A percentile compares a stretch with the other conserved stretches of the same genome.
Evolutionary conservation across 805 yeast species (phyloP).

Genomic region (Metschnikowia similis): DNA sequence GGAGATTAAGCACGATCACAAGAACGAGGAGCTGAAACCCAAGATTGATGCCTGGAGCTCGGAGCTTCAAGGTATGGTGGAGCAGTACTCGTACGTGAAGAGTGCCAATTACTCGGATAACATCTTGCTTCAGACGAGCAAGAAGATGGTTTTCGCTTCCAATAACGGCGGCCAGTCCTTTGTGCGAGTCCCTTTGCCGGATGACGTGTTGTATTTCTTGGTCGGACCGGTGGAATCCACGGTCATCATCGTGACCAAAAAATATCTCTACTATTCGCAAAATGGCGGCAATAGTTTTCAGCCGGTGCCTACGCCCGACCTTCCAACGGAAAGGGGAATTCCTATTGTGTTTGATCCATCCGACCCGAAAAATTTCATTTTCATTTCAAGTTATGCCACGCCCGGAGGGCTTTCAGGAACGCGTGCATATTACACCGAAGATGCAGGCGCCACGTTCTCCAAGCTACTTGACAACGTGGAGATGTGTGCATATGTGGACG

Average conservation of each 20-base stretch:
- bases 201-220: slow-evolving; percentile 49
- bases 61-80: slow-evolving; percentile 49
- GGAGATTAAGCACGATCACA: slow-evolving; percentile 9
- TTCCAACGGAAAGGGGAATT: slow-evolving; percentile 25
- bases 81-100: slow-evolving; percentile 50
- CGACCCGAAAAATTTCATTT: slow-evolving; percentile 56
- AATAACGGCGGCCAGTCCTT: slow-evolving; percentile 63
- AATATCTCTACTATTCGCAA: slow-evolving; percentile 51
- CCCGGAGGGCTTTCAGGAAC: slow-evolving; percentile 15
- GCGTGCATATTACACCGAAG: slow-evolving; percentile 54
- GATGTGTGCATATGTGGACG: slow-evolving; percentile 66
- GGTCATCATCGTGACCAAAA: slow-evolving; percentile 50
- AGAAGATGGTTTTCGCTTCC: slow-evolving; percentile 56
- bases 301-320: slow-evolving; percentile 41
- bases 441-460: slow-evolving; percentile 64
- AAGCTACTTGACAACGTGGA: slow-evolving; percentile 49
- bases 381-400: slow-evolving; percentile 58
- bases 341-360: slow-evolving; percentile 61
- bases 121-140: slow-evolving; percentile 54
- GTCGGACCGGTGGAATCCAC: slow-evolving; percentile 59
- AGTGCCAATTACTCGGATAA: slow-evolving; percentile 27
- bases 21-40: background rate
- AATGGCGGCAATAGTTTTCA: slow-evolving; percentile 66
- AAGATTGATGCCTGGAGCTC: slow-evolving; percentile 36
- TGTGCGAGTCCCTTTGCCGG: slow-evolving; percentile 32